Evolutionary conservation across 192 early-diverging fungal species (phyloP), one percentile per base, ranked within the genome.

Genomic region (Coemansia sp.): DNA sequence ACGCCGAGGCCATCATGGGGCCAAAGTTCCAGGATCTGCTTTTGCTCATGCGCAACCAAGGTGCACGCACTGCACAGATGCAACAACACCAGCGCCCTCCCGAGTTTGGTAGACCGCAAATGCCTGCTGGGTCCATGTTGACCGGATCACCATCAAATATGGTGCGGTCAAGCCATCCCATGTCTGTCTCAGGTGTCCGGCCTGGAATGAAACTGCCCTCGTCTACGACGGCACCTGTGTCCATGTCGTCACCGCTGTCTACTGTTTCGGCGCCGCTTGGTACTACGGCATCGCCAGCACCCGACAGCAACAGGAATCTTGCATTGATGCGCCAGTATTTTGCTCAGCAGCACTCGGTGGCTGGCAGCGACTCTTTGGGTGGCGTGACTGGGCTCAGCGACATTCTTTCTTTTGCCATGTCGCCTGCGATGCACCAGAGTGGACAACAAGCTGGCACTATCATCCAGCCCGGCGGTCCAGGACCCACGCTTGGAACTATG

Each of bases 1-100:
- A 76, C 8, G 66, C 73, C 13, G 57, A 76, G 45, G 61, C 52
- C 1, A 65, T 76, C 45, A 65, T 76, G 62, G 73, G 73, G 5
- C 27, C 61, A 42, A 60, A 60, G 50, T 76, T 76, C 35, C 65
- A 69, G 19, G 62, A 68, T 31, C 45, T 76, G 43, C 36, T 76
- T 18, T 57, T 35, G 4, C 5, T 76, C 22, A 69, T 69, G 73
- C 66, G 57, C 25, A 61, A 42, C 15, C 73, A 60, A n/a, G 60
- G 61, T 17, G 23, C 35, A 22, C 57, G 69, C 10, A 37, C 43
- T 4, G 29, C 34, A 40, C 37, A 37, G 5, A 46, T 18, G 19
- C 46, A 33, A 22, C 55, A 55, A 50, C 56, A 59, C 45, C 51
- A 47, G 21, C 37, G 52, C 6, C 22, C 36, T 21, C 38, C 29